Evolutionary conservation across 2,329 filamentous ascomycete genomes (phyloP).

Genomic region (Botrytis pseudocinerea): DNA sequence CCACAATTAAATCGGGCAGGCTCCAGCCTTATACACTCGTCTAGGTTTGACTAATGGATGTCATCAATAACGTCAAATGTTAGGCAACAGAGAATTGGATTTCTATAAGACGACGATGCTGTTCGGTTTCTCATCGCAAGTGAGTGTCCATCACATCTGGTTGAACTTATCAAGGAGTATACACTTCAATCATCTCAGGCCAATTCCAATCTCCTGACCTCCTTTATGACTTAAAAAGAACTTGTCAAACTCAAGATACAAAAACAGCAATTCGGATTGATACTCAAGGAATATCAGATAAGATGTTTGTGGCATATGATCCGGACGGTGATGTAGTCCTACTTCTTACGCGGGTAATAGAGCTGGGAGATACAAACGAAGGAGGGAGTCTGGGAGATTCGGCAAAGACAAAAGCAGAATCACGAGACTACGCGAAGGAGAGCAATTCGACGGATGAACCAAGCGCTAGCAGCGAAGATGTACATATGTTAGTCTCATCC

Average conservation of each 20-base stretch:
- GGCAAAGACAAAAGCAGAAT: neutral
- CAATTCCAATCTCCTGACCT: neutral
- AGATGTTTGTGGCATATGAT: conserved; percentile 3
- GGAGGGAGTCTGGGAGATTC: neutral
- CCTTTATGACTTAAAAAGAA: neutral
- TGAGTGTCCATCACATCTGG: neutral
- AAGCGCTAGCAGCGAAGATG: neutral
- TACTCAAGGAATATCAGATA: neutral
- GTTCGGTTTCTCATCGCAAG: too few species aligned
- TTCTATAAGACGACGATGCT: neutral
- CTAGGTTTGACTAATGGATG: neutral
- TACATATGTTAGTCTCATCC: conserved; percentile 22
- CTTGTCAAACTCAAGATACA: neutral
- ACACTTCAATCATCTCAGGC: neutral
- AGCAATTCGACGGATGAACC: too few species aligned
- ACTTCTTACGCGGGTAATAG: neutral
- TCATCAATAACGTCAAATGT: neutral
- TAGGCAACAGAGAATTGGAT: neutral
- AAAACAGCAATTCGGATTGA: neutral
- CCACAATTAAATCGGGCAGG: neutral
- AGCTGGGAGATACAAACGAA: neutral
- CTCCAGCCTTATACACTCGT: neutral
- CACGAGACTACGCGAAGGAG: neutral
- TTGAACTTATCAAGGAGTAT: neutral
- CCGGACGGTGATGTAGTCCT: conserved; percentile 16